These are phyloP conservation scores for Rubia balearica DNA, from an alignment of 305 asterid species.

Conservation along the genomic window DNA sequence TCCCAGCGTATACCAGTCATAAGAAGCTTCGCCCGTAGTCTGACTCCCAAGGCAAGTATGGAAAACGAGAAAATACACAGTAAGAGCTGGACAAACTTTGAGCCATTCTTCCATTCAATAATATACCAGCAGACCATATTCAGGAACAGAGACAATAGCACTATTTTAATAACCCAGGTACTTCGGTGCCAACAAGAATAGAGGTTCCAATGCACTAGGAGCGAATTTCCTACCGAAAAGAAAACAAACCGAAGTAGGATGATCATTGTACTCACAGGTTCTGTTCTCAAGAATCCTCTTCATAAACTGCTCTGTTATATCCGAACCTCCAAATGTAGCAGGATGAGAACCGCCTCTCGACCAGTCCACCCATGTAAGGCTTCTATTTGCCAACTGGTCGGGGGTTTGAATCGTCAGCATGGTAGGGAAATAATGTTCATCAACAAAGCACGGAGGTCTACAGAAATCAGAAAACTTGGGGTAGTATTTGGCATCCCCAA, in stretches of 20 bases:
- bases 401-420: constrained; percentile 61
- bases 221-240: constrained; percentile 87
- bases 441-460: constrained; percentile 72
- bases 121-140: not conserved
- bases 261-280: constrained; percentile 47
- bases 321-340: constrained; percentile 70
- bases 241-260: constrained; percentile 37
- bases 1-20: not conserved
- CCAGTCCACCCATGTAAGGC: constrained; percentile 91
- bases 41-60: not conserved
- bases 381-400: constrained; percentile 61
- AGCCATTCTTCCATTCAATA: not conserved
- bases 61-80: not conserved
- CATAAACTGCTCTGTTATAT: constrained; percentile 57
- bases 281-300: constrained; percentile 38
- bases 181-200: constrained; percentile 63
- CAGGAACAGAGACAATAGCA: not conserved
- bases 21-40: not conserved
- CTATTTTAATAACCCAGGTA: constrained; percentile 50
- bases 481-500: constrained; percentile 56
- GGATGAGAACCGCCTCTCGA: constrained; percentile 97
- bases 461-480: constrained; percentile 63
- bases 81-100: not conserved
- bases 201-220: constrained; percentile 64
- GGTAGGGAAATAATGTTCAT: constrained; percentile 87